These are phyloP conservation scores for Leucocoprinus sp. DNA, from an alignment of 768 basidiomycete genomes.

Conservation along the genomic window DNA sequence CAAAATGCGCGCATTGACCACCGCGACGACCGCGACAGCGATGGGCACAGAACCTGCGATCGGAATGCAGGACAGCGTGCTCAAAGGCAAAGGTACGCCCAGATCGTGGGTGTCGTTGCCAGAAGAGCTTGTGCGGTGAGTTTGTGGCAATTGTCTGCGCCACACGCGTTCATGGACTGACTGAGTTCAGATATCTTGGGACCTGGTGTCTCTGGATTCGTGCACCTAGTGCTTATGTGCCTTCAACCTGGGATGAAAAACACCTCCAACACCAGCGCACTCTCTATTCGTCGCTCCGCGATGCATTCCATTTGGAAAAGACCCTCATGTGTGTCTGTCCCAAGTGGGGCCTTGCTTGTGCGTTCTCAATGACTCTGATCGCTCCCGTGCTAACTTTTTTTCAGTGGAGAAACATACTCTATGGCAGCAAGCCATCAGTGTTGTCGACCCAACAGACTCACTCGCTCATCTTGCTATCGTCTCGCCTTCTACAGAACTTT, in stretches of 20 bases:
- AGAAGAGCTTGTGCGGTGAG: conserved; percentile 52
- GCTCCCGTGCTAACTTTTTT: background rate
- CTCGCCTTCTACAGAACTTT: conserved; percentile 32
- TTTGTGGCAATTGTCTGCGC: conserved; percentile 12
- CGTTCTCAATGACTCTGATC: conserved; percentile 24
- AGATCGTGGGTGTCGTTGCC: conserved; percentile 58
- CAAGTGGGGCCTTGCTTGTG: conserved; percentile 52
- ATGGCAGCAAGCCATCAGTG: conserved; percentile 56
- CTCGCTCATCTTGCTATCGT: conserved; percentile 42
- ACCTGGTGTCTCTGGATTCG: conserved; percentile 50
- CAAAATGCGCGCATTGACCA: conserved; percentile 37
- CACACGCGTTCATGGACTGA: conserved; percentile 25
- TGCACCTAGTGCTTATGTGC: conserved; percentile 35
- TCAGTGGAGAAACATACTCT: conserved; percentile 64
- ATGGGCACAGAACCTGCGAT: conserved; percentile 20
- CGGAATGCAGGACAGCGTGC: conserved; percentile 4
- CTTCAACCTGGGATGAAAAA: conserved; percentile 38
- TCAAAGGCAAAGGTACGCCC: conserved; percentile 50
- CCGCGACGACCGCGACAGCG: conserved; percentile 23
- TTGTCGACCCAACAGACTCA: conserved; percentile 55
- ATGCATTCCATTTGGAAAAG: conserved; percentile 49
- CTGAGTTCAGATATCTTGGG: conserved; percentile 43
- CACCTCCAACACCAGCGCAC: conserved; percentile 55
- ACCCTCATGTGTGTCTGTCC: conserved; percentile 56
- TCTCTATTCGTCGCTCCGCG: conserved; percentile 54